phyloP scores from a whole-genome alignment of 2,329 filamentous ascomycete genomes.

The Fusarium sp. region DNA sequence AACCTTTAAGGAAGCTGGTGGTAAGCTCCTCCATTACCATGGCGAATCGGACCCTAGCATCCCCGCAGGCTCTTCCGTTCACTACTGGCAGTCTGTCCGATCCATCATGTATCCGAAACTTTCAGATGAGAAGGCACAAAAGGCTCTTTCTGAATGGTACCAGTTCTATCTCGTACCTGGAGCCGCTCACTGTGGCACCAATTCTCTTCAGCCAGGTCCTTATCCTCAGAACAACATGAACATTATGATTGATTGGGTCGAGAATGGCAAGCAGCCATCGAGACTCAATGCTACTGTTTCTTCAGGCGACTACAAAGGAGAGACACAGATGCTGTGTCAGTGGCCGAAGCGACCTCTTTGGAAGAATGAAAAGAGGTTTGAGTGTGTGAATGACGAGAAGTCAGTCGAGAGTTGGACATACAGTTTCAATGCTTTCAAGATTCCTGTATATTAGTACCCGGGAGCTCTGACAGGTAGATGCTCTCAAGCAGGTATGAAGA shows the following conservation, averaged over 20 bases:
- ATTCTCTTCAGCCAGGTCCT: constrained; percentile 1
- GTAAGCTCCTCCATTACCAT: constrained; percentile 8
- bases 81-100: constrained; percentile 8
- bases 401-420: constrained; percentile 5
- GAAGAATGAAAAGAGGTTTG: neutral
- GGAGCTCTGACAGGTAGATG: neutral
- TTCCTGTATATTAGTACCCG: neutral
- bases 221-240: constrained; percentile 12
- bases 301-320: neutral
- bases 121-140: neutral
- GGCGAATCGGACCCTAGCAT: neutral
- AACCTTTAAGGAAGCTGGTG: neutral
- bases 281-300: constrained; percentile 1
- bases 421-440: neutral
- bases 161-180: constrained; percentile 9
- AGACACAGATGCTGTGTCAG: constrained; percentile 8
- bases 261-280: neutral
- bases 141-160: constrained; percentile 1
- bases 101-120: neutral
- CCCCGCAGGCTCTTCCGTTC: neutral
- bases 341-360: constrained; percentile 4
- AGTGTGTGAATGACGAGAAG: neutral
- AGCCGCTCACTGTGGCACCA: constrained; percentile 1
- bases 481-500: neutral
- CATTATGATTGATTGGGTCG: constrained; percentile 6